Base-by-base conservation (phyloP, 129 eudicot genomes). In the Artemisia annua region DNA sequence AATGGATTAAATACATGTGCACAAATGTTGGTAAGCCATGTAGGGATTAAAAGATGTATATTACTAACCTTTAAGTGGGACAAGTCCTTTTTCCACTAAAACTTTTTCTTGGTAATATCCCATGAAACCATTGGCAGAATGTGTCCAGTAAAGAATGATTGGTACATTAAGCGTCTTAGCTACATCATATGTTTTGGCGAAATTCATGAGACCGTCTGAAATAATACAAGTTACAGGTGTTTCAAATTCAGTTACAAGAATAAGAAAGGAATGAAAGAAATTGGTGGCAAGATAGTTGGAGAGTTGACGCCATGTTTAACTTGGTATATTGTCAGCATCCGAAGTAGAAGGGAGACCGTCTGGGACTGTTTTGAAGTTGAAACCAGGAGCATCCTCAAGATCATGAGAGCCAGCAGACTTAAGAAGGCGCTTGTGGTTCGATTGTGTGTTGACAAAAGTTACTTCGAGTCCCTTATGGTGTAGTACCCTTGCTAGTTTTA, bases 21-120 rank as follows among this genome's bases (percentile, higher is more conserved):
- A 54, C 16, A n/a, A 1, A 6, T 16, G 18, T 54, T 54, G 60
- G 24, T 54, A 16, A 16, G 0, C 17, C 4, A 15, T 7, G 6
- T 1, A 6, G 2, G 2, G 3, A 54, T 2, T 55, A 17, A 55
- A 7, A n/a, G 46, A 39, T 39, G 46, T 17, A 54, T 15, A 17
- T 9, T 16, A n/a, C 11, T 17, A n/a, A 55, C 61, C 61, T 55
- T 55, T 55, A 55, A 55, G 61, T 55, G 61, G 61, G 11, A 55
- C 61, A 17, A 55, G 10, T 55, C 26, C 61, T 17, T 55, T 55
- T 55, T 55, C 61, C 61, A 55, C 22, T 17, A 55, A 22, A 6
- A 55, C 61, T 55, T 55, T 55, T 55, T 24, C 61, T 55, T 55
- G 61, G 61, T 55, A 55, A 55, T n/a, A 55, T 22, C 61, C 61